Evolutionary conservation across 345 rosid genomes (phyloP), one percentile per base, ranked within the genome.

Genomic region (Eutrema yunnanense): DNA sequence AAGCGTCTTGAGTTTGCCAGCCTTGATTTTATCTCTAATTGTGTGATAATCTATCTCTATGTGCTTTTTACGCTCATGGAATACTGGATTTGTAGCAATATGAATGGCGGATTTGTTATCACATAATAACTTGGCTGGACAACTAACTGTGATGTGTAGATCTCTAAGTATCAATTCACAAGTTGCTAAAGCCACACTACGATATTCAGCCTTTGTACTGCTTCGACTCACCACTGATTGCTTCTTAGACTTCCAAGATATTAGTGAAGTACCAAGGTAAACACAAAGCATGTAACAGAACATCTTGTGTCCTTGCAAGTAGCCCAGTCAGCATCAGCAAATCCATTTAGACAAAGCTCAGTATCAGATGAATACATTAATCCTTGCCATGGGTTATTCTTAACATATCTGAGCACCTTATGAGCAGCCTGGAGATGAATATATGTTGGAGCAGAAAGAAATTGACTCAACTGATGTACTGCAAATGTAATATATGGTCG

Each of bases 141-240:
- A 7, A 1, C 29, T 7, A 0, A 34, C 6, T 1, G 0, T 10
- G 0, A 59, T 5, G 0, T 22, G 9, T 0, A 59, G 0, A 11
- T 37, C 64, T 0, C 1, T 22, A 0, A 59, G 10, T 0, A 38
- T 37, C 0, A 38, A 0, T 0, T 38, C 16, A 19, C 32, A 59
- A 0, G 64, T 37, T 0, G 47, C 33, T 0, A 10, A 4, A 4
- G 47, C 64, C 0, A 19, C 3, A 1, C 47, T 38, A 0, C 30
- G 2, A 16, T 57, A 36, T 2, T 57, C 32, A 0, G 62, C 27
- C 0, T 36, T 2, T 0, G 32, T 57, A 2, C 62, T 57, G 0
- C 32, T 57, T 2, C 7, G 4, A 13, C 48, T 11, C 0, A 44
- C 16, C 0, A 44, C 16, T 0, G 6, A 13, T 2, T 44, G 48